A percentile compares a stretch with the other conserved stretches of the same genome.
Evolutionary conservation across 257 asterid genomes (phyloP).

Genomic region (Plectranthus barbatus): DNA sequence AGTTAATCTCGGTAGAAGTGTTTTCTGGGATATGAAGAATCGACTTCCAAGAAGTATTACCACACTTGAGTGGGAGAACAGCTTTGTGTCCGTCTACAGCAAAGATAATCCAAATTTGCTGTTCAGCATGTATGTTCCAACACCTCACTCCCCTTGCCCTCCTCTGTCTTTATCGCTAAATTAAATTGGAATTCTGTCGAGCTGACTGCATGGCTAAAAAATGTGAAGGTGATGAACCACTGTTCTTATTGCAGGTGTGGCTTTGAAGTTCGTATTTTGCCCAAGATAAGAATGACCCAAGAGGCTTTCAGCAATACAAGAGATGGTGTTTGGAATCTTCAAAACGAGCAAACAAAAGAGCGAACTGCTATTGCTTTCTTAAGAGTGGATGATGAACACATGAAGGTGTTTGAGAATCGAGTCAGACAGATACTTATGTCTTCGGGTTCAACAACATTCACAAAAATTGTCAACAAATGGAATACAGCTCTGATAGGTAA

Average conservation of each 20-base stretch:
- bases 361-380: conserved; percentile 95
- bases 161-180: background rate
- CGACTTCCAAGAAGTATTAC: conserved; percentile 95
- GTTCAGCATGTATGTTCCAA: conserved; percentile 74
- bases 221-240: background rate
- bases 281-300: conserved; percentile 94
- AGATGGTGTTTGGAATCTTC: conserved; percentile 98
- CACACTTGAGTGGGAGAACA: conserved; percentile 95
- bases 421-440: conserved; percentile 98
- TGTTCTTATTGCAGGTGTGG: conserved; percentile 58
- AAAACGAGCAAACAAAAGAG: conserved; percentile 95
- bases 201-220: background rate
- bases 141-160: background rate
- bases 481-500: conserved; percentile 96
- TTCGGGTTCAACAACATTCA: conserved; percentile 97
- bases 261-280: conserved; percentile 89
- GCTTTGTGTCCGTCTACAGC: conserved; percentile 97
- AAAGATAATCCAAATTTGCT: conserved; percentile 96
- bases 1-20: conserved; percentile 98
- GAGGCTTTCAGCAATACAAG: conserved; percentile 96
- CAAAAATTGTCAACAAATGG: conserved; percentile 99
- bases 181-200: background rate
- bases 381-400: conserved; percentile 97
- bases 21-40: conserved; percentile 99
- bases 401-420: conserved; percentile 97